phyloP scores from a whole-genome alignment of 2,329 filamentous ascomycete species.

The Phaeosphaeria sp. region DNA sequence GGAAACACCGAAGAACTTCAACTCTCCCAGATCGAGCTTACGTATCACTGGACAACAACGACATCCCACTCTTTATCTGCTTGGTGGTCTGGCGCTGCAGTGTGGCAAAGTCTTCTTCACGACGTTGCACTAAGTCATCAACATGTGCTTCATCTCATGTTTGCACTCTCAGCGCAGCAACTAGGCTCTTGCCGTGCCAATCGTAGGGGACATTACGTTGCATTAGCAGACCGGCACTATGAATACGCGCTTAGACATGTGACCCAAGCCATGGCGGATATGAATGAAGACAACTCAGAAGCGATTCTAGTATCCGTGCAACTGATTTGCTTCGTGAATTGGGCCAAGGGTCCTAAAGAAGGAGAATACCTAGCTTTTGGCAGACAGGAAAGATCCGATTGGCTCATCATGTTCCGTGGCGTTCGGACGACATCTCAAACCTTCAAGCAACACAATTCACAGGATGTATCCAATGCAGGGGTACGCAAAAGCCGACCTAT shows the following conservation, averaged over 20 bases:
- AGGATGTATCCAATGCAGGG: conserved; percentile 11
- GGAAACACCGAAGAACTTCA: conserved; percentile 5
- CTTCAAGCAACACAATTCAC: conserved; percentile 5
- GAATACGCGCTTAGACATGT: conserved; percentile 24
- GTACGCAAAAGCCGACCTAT: conserved; percentile 17
- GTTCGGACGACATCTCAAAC: conserved; percentile 29
- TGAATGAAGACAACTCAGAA: conserved; percentile 28
- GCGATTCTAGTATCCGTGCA: conserved; percentile 32
- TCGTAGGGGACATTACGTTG: conserved; percentile 22
- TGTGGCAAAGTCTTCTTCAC: conserved; percentile 24
- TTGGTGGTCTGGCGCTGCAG: conserved; percentile 16
- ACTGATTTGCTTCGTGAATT: conserved; percentile 32
- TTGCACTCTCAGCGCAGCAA: conserved; percentile 35
- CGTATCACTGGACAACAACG: conserved; percentile 34
- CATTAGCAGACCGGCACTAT: conserved; percentile 30
- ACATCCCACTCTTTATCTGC: conserved; percentile 30
- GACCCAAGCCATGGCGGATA: conserved; percentile 26
- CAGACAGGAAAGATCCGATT: conserved; percentile 30
- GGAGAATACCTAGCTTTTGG: conserved; percentile 41
- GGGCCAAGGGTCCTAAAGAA: conserved; percentile 31
- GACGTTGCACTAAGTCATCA: conserved; percentile 25
- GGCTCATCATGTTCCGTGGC: conserved; percentile 40
- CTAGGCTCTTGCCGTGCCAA: conserved; percentile 28
- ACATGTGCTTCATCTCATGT: conserved; percentile 29
- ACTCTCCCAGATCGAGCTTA: conserved; percentile 33